Evolutionary conservation across 768 basidiomycete genomes (phyloP).

Genomic region (Trametes villosa): DNA sequence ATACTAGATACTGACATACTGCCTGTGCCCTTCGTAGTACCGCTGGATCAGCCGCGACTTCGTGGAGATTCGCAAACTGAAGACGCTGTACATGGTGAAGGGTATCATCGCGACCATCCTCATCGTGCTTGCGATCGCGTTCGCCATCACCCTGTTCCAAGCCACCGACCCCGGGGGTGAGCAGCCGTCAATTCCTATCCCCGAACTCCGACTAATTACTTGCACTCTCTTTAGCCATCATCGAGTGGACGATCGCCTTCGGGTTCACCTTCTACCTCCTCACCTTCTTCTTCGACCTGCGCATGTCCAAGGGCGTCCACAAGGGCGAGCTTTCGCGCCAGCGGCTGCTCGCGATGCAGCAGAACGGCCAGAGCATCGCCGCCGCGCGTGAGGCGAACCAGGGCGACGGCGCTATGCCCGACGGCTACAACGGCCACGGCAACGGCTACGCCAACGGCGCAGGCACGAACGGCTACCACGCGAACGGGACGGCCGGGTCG

Average conservation of each 20-base stretch:
- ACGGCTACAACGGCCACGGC: conserved; percentile 1
- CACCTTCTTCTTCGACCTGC: conserved; percentile 75
- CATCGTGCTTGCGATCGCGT: conserved; percentile 65
- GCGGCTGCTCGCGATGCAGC: conserved; percentile 33
- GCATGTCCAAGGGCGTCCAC: conserved; percentile 56
- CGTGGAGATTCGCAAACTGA: conserved; percentile 46
- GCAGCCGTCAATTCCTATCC: conserved; percentile 1
- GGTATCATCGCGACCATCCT: conserved; percentile 60
- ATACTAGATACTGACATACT: not conserved
- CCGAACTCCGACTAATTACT: not conserved
- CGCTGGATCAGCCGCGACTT: conserved; percentile 68
- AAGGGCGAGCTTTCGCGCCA: conserved; percentile 49
- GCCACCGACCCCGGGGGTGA: conserved; percentile 55
- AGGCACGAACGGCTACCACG: not conserved
- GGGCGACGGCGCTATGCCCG: conserved; percentile 1
- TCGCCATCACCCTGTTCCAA: conserved; percentile 55
- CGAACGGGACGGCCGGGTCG: not conserved
- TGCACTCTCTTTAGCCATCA: conserved; percentile 45
- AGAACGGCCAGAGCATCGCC: conserved; percentile 18
- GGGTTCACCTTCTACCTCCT: conserved; percentile 75
- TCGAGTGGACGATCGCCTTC: conserved; percentile 78
- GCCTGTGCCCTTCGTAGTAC: conserved; percentile 45
- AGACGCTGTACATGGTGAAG: conserved; percentile 62
- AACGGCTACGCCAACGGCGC: not conserved
- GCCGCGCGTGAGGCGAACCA: conserved; percentile 17